Conservation (phyloP, 2,329 filamentous ascomycete species). For the Metarhizium guizhouense region DNA sequence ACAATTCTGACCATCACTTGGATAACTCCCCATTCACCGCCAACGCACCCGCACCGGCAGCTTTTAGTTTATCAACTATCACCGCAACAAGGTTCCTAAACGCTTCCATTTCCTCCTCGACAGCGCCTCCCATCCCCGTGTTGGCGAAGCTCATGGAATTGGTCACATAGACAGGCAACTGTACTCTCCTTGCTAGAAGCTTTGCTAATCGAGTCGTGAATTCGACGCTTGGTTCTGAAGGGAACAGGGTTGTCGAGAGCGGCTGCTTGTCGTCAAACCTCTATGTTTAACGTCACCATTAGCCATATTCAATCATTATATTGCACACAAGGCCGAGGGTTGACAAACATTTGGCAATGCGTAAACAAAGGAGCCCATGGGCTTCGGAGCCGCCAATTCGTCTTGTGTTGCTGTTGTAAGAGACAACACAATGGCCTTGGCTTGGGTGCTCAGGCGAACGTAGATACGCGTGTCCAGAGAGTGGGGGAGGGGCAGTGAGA, state of each 20-base stretch:
- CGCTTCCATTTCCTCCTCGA: conserved; percentile 92
- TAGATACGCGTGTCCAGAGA: conserved; percentile 54
- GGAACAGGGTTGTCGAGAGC: conserved; percentile 71
- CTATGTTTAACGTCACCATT: conserved; percentile 31
- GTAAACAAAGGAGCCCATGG: conserved; percentile 87
- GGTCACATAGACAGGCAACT: conserved; percentile 77
- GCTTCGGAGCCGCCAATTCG: conserved; percentile 37
- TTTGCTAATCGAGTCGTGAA: conserved; percentile 81
- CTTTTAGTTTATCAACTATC: conserved; percentile 31
- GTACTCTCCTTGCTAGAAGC: conserved; percentile 64
- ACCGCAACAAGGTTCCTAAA: conserved; percentile 67
- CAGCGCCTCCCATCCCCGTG: conserved; percentile 65
- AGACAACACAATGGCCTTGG: conserved; percentile 51
- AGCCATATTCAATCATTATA: conserved; percentile 1
- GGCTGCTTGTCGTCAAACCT: conserved; percentile 49
- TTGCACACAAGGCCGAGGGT: too few species aligned
- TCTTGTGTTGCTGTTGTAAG: conserved; percentile 49
- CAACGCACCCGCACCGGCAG: conserved; percentile 7
- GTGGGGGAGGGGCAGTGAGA: conserved; percentile 52
- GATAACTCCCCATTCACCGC: conserved; percentile 1
- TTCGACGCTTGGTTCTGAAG: conserved; percentile 67
- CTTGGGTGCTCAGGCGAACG: conserved; percentile 47
- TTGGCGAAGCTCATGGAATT: conserved; percentile 74
- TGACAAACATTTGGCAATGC: conserved; percentile 71
- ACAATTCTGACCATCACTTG: background rate